Evolutionary conservation across 495 filamentous ascomycete genomes (phyloP).

Genomic region (Trichoderma asperelloides): DNA sequence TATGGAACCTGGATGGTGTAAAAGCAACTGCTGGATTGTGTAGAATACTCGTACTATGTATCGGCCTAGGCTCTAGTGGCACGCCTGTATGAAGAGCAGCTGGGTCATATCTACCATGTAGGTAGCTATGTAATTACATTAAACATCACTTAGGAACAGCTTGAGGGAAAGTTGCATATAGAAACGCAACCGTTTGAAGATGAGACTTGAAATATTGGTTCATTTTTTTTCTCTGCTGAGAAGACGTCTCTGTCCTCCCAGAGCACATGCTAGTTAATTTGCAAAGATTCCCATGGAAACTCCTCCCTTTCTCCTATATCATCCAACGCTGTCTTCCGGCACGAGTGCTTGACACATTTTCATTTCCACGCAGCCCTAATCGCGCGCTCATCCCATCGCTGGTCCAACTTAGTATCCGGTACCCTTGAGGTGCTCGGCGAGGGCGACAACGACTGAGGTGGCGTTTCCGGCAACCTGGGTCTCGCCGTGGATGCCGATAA

Average conservation of each 20-base stretch:
- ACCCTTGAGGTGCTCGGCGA: slow-evolving; percentile 67
- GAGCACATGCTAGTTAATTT: not conserved
- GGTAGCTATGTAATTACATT: not conserved
- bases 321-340: not conserved
- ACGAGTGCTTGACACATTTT: not conserved
- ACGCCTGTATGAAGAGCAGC: not conserved
- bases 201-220: not conserved
- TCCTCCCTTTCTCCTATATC: not conserved
- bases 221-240: not conserved
- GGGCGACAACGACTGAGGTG: slow-evolving; percentile 53
- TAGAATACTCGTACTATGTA: not conserved
- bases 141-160: not conserved
- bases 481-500: slow-evolving; percentile 69
- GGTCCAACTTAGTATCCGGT: slow-evolving; percentile 51
- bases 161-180: not conserved
- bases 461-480: slow-evolving; percentile 63
- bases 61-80: not conserved
- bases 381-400: not conserved
- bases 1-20: not conserved
- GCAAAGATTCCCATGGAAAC: slow-evolving; percentile 3
- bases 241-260: not conserved
- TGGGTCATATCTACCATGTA: not conserved
- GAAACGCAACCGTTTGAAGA: not conserved
- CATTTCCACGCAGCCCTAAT: not conserved
- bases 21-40: not conserved